Evolutionary conservation across 148 eudicot species (phyloP).

Genomic region (Pouteria glomerata): DNA sequence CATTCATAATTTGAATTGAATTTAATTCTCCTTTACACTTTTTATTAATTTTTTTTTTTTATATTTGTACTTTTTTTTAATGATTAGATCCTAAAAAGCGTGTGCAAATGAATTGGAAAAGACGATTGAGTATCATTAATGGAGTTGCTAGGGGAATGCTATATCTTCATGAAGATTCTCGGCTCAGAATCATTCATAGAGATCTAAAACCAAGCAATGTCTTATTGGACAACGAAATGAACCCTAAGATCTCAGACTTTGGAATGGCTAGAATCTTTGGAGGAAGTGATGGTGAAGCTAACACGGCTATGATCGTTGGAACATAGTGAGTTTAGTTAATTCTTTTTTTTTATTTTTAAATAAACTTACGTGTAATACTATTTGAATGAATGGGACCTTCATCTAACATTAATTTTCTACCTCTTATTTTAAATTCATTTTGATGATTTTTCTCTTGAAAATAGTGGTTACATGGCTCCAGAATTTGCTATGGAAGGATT

Average conservation of each 20-base stretch:
- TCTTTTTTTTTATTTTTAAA: neutral
- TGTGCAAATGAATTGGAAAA: slow-evolving; percentile 21
- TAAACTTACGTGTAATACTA: neutral
- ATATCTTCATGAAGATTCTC: slow-evolving; percentile 42
- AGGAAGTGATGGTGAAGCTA: slow-evolving; percentile 19
- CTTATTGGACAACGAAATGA: slow-evolving; percentile 30
- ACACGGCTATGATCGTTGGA: slow-evolving; percentile 27
- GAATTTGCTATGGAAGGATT: slow-evolving; percentile 39
- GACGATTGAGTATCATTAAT: slow-evolving; percentile 18
- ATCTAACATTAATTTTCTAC: neutral
- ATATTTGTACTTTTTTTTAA: neutral
- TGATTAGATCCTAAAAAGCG: slow-evolving; percentile 22
- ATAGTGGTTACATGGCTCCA: slow-evolving; percentile 48
- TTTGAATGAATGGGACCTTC: no score
- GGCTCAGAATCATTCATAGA: slow-evolving; percentile 35
- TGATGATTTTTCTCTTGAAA: neutral
- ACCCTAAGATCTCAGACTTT: slow-evolving; percentile 45
- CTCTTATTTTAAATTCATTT: neutral
- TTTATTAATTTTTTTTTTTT: neutral
- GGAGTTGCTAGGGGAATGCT: slow-evolving; percentile 39
- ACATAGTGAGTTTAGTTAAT: slow-evolving; percentile 24
- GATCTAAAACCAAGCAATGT: slow-evolving; percentile 45
- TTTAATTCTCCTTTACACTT: no score
- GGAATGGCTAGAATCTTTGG: slow-evolving; percentile 40
- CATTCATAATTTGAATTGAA: no score